Evolutionary conservation across 148 eudicot species (phyloP), one percentile per base, ranked within the genome.

Genomic region (Gaultheria prostrata): DNA sequence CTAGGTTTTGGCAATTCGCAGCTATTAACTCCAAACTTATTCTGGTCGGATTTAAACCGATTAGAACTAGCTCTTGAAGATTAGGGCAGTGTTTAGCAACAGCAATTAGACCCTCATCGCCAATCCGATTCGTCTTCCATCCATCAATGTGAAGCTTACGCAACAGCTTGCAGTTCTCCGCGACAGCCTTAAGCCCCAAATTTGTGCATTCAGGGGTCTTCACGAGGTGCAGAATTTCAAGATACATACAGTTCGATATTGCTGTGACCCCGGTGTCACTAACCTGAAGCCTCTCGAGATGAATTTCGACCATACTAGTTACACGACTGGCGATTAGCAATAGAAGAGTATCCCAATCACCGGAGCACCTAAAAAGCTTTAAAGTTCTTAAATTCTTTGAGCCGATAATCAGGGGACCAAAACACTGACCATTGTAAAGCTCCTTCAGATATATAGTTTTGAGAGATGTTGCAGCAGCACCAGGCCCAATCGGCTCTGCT

Each of bases 131-230:
- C 0, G 94, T 89, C 65, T 86, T 91, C 90, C 94, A 91, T 73
- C 94, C 94, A 86, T 91, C 94, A 80, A 90, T 91, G 79, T 91
- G 92, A 51, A 91, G 84, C 83, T 87, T 91, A 80, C 92, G 84
- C 33, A 91, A 63, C 61, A 90, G 77, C 85, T 83, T 90, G 81
- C 94, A 91, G 32, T 85, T 78, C 63, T 89, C 89, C 0, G 94
- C 91, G 1, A 91, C 83, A 46, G 89, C 28, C 79, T 48, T 46
- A 26, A 91, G 88, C 63, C 94, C 94, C 6, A 76, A 13, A 83
- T 91, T 86, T 21, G 94, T 86, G 73, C 94, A 90, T 49, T 88
- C 92, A 32, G 94, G 94, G 8, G 91, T 87, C 65, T 90, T 91
- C 65, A 90, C 89, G 39, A 91, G 83, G 61, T 90, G 92, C 81